phyloP scores from a whole-genome alignment of 768 basidiomycete species.

The Tylopilus sp. region DNA sequence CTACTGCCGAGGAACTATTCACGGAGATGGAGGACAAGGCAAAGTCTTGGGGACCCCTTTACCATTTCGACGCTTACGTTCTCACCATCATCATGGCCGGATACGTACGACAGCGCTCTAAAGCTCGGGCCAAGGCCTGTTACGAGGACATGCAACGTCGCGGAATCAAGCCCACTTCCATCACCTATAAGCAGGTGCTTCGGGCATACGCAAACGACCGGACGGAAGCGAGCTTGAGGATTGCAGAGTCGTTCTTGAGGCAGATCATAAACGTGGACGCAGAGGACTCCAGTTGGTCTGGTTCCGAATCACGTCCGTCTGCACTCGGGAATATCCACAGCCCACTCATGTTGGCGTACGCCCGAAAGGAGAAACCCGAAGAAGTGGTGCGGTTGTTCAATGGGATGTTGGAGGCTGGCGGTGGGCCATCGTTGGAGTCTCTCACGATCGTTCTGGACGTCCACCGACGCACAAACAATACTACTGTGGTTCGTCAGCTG shows the following conservation, averaged over 20 bases:
- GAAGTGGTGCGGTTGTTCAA: constrained; percentile 58
- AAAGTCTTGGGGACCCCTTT: constrained; percentile 32
- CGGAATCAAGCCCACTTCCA: constrained; percentile 62
- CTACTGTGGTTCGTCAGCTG: constrained; percentile 51
- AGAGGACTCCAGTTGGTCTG: constrained; percentile 38
- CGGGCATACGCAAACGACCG: constrained; percentile 52
- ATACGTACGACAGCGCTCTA: constrained; percentile 56
- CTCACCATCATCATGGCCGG: constrained; percentile 76
- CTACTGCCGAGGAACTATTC: constrained; percentile 63
- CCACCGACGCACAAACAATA: constrained; percentile 58
- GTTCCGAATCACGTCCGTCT: constrained; percentile 36
- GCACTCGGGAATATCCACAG: constrained; percentile 55
- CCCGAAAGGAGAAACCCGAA: constrained; percentile 39
- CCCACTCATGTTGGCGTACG: constrained; percentile 57
- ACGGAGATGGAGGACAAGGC: constrained; percentile 57
- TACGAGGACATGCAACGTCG: constrained; percentile 69
- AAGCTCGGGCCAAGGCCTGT: constrained; percentile 53
- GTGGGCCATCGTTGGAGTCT: constrained; percentile 53
- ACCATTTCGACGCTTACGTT: constrained; percentile 53
- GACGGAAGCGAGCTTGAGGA: constrained; percentile 46
- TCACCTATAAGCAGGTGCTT: constrained; percentile 69
- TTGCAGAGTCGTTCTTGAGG: constrained; percentile 66
- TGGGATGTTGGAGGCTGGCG: constrained; percentile 51
- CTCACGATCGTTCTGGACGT: constrained; percentile 68
- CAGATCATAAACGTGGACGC: constrained; percentile 41